These are phyloP conservation scores for Seiridium unicorne DNA, from an alignment of 2,329 filamentous ascomycete species.

Conservation along the genomic window DNA sequence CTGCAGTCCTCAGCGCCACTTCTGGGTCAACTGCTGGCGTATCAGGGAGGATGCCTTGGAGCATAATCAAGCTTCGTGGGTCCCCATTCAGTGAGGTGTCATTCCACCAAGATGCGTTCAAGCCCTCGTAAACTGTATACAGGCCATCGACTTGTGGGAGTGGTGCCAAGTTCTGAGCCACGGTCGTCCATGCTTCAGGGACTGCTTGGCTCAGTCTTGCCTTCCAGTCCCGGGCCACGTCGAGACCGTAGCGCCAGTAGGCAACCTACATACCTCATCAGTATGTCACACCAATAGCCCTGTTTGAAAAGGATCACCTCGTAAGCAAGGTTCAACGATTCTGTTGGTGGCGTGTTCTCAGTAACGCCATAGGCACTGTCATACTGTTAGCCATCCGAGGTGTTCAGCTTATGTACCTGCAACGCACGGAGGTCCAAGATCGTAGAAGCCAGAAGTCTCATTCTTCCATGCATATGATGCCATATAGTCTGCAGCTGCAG, in stretches of 20 bases:
- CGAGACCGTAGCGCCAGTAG: constrained; percentile 51
- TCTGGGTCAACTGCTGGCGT: constrained; percentile 34
- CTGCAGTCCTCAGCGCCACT: constrained; percentile 33
- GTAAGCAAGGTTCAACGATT: constrained; percentile 46
- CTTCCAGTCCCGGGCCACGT: constrained; percentile 42
- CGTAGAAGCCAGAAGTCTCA: constrained; percentile 22
- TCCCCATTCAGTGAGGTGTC: constrained; percentile 34
- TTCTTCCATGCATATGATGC: constrained; percentile 31
- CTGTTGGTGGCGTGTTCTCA: constrained; percentile 47
- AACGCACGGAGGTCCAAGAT: constrained; percentile 43
- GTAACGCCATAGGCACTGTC: constrained; percentile 43
- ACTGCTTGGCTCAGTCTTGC: constrained; percentile 33
- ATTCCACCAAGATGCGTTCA: constrained; percentile 42
- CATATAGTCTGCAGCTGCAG: constrained; percentile 27
- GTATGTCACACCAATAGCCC: background rate
- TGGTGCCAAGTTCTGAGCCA: constrained; percentile 39
- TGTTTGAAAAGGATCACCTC: constrained; percentile 26
- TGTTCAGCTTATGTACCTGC: too few relatives aligned
- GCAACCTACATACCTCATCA: constrained; percentile 25
- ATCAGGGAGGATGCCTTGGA: constrained; percentile 40
- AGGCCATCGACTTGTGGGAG: constrained; percentile 39
- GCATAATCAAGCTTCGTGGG: constrained; percentile 42
- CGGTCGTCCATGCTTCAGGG: constrained; percentile 37
- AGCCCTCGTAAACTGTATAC: constrained; percentile 46
- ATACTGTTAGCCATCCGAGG: background rate